Evolutionary conservation across 169 alveolate species (phyloP).

Genomic region (Eimeria zaria): DNA sequence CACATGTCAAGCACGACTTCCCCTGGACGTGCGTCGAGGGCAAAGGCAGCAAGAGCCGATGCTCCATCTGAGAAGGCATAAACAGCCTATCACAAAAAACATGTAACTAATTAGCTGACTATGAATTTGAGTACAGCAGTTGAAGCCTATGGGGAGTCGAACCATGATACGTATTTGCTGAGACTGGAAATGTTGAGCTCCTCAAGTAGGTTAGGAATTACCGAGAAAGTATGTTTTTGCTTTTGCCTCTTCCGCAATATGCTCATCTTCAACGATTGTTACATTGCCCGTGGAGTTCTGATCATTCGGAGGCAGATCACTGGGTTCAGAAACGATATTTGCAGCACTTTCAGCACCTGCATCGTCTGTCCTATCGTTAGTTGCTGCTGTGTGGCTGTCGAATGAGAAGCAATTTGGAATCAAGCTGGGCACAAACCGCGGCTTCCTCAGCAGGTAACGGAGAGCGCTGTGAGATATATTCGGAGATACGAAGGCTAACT

Average conservation of each 20-base stretch:
- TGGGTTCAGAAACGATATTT: not conserved
- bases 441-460: conserved; percentile 34
- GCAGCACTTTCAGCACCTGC: not conserved
- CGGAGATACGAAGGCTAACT: conserved; percentile 41
- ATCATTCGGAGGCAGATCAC: not conserved
- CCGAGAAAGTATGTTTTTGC: conserved; percentile 61
- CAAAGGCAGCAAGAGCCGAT: conserved; percentile 77
- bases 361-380: not conserved
- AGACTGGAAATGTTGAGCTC: not conserved
- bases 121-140: not conserved
- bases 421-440: conserved; percentile 54
- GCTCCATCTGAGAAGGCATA: conserved; percentile 67
- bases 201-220: not conserved
- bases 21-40: conserved; percentile 72
- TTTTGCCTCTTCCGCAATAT: conserved; percentile 54
- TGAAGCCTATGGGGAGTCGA: not conserved
- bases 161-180: not conserved
- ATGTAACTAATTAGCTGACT: not conserved
- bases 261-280: conserved; percentile 49
- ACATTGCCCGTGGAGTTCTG: not conserved
- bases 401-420: conserved; percentile 57
- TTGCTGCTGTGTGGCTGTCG: not conserved
- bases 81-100: not conserved
- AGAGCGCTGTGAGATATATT: conserved; percentile 58
- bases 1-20: conserved; percentile 81